Evolutionary conservation across 176 grass and related monocot genomes (phyloP).

Genomic region (Urochloa ruziziensis): DNA sequence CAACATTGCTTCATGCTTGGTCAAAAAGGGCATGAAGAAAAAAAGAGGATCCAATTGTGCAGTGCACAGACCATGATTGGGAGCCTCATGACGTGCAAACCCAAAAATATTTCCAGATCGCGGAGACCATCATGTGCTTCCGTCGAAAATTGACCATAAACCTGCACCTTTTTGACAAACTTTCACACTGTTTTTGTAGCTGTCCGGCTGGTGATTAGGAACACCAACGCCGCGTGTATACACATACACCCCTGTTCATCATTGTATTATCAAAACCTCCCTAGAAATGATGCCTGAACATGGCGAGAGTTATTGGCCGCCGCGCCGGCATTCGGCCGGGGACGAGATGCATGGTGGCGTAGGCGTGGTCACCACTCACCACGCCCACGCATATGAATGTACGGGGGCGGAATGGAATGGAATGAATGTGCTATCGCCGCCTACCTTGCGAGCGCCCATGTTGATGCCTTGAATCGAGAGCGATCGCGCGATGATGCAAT

Average conservation of each 20-base stretch:
- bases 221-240: background rate
- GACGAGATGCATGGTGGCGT: slow-evolving; percentile 23
- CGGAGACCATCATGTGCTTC: slow-evolving; percentile 28
- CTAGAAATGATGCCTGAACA: background rate
- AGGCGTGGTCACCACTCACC: slow-evolving; percentile 42
- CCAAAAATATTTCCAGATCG: slow-evolving; percentile 18
- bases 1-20: background rate
- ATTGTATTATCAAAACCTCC: background rate
- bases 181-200: background rate
- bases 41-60: background rate
- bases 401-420: background rate
- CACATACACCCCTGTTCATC: background rate
- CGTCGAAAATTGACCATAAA: background rate
- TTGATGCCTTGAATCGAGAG: background rate
- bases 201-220: slow-evolving; percentile 1
- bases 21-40: slow-evolving; percentile 35
- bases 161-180: background rate
- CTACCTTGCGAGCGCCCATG: background rate
- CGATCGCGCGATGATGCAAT: slow-evolving; percentile 24
- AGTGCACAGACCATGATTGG: slow-evolving; percentile 33
- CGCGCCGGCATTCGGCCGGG: background rate
- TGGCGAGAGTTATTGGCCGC: slow-evolving; percentile 1
- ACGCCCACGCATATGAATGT: background rate
- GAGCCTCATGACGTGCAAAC: slow-evolving; percentile 10
- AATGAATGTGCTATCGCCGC: background rate